Percentiles rank a stretch among this genome's conserved stretches.
These are phyloP conservation scores for Amanita thiersii DNA, from an alignment of 768 basidiomycete genomes.

Conservation along the genomic window DNA sequence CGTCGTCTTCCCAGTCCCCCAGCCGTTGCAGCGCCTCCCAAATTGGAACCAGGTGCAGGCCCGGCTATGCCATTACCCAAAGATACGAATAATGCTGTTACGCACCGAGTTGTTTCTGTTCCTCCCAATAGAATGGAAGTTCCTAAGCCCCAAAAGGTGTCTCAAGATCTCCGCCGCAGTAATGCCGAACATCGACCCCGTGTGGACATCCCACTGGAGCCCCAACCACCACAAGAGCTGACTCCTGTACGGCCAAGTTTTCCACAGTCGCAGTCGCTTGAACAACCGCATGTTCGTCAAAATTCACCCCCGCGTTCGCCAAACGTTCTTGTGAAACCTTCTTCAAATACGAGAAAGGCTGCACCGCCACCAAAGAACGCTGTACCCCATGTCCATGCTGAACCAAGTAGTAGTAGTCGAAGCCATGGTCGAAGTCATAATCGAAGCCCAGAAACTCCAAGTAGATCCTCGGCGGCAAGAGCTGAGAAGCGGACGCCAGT, in stretches of 20 bases:
- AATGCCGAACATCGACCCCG: constrained; percentile 3
- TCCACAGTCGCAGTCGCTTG: neutral
- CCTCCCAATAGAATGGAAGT: no score
- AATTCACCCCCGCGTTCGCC: constrained; percentile 1
- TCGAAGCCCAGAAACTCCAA: no score
- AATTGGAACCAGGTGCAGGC: no score
- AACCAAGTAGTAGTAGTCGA: no score
- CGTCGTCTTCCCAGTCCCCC: no score
- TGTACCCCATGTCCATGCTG: neutral
- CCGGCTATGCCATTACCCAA: no score
- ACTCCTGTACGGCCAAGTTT: neutral
- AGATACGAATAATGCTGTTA: no score
- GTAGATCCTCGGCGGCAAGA: no score
- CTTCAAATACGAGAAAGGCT: neutral
- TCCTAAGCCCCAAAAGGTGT: neutral
- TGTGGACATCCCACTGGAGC: neutral
- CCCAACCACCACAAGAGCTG: neutral
- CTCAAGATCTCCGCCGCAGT: constrained; percentile 5
- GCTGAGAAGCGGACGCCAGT: no score
- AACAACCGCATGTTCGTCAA: neutral
- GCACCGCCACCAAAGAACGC: neutral
- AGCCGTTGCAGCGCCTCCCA: no score
- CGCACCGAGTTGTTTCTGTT: no score
- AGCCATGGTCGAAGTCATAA: no score
- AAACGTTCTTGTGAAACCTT: neutral